These are phyloP conservation scores for Starmerella bombicola DNA, from an alignment of 805 yeast genomes.

Conservation along the genomic window DNA sequence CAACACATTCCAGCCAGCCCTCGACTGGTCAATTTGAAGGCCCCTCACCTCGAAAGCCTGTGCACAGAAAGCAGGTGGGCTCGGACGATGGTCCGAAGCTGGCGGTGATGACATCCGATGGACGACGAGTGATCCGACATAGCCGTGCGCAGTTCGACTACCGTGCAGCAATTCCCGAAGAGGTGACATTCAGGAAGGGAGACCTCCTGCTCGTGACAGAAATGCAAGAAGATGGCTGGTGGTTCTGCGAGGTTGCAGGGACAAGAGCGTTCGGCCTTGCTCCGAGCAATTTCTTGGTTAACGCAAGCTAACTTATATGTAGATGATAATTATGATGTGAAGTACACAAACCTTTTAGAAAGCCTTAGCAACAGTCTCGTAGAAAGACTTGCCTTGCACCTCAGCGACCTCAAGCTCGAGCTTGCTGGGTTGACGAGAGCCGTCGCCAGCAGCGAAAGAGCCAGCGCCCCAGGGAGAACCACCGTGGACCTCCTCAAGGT, in stretches of 20 bases:
- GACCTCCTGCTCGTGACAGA: constrained; percentile 42
- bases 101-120: constrained; percentile 41
- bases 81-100: constrained; percentile 21
- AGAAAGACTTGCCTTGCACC: constrained; percentile 58
- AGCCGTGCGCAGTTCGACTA: constrained; percentile 47
- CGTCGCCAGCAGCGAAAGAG: constrained; percentile 60
- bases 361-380: constrained; percentile 32
- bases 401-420: constrained; percentile 53
- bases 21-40: neutral
- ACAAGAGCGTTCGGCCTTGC: constrained; percentile 40
- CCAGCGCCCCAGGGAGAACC: constrained; percentile 87
- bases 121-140: constrained; percentile 41
- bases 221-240: constrained; percentile 62
- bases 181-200: constrained; percentile 45
- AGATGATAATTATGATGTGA: neutral
- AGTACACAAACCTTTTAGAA: no score
- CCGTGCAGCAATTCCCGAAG: constrained; percentile 48
- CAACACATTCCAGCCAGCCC: neutral
- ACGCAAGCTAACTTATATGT: neutral
- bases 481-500: constrained; percentile 60
- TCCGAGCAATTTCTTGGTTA: constrained; percentile 42
- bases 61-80: constrained; percentile 13
- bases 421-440: constrained; percentile 53
- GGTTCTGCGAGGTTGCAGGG: constrained; percentile 49
- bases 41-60: constrained; percentile 2